These are phyloP conservation scores for Crithidia sp. DNA, from an alignment of 208 protist genomes.

Conservation along the genomic window DNA sequence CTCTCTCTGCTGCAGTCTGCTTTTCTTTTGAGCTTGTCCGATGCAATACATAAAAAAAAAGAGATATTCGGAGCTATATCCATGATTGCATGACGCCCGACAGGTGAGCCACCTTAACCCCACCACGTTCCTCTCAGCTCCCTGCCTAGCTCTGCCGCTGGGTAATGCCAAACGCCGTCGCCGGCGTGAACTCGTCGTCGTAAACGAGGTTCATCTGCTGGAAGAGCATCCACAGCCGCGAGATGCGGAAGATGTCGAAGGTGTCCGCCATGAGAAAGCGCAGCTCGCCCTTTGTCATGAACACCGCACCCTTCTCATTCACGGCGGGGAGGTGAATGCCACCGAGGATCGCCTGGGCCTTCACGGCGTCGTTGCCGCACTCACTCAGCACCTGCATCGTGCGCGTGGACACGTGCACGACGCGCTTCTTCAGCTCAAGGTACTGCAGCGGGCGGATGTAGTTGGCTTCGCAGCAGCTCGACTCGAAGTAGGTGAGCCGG, in stretches of 20 bases:
- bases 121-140: no score
- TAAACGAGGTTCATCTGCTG: constrained; percentile 88
- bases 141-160: constrained; percentile 13
- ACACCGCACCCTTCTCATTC: constrained; percentile 83
- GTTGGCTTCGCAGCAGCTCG: constrained; percentile 82
- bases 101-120: no score
- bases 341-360: constrained; percentile 66
- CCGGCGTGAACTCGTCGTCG: constrained; percentile 80
- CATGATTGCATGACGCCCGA: no score
- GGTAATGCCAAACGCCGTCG: constrained; percentile 87
- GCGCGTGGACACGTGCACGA: constrained; percentile 46
- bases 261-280: constrained; percentile 73
- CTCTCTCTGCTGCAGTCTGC: no score
- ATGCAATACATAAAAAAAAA: no score
- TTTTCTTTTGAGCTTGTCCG: no score
- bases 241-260: constrained; percentile 89
- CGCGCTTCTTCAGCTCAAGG: constrained; percentile 76
- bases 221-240: constrained; percentile 89
- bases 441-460: constrained; percentile 88
- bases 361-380: constrained; percentile 71
- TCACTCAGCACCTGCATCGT: constrained; percentile 62
- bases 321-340: constrained; percentile 85
- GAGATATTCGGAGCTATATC: no score
- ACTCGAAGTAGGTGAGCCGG: constrained; percentile 82
- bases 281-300: constrained; percentile 93